Evolutionary conservation across 169 alveolate genomes (phyloP).

Genomic region (Eimeria brunetti): DNA sequence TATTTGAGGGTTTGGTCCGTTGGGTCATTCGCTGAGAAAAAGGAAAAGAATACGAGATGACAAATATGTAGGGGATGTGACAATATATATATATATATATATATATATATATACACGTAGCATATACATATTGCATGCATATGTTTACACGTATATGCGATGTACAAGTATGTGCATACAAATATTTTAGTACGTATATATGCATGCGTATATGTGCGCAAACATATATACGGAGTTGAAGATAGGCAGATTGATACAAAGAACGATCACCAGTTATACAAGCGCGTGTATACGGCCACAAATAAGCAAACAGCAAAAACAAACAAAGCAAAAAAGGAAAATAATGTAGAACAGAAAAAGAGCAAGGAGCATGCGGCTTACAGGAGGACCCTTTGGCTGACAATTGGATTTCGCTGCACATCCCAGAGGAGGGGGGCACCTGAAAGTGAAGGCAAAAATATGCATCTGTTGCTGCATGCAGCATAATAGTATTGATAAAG

Average conservation of each 20-base stretch:
- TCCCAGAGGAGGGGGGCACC: constrained; percentile 12
- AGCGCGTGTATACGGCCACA: too few species aligned
- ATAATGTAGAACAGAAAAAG: background rate
- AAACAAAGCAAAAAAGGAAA: background rate
- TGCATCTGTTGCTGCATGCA: too few species aligned
- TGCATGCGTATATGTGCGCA: too few species aligned
- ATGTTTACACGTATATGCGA: background rate
- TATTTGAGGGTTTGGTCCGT: constrained; percentile 31
- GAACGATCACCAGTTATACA: too few species aligned
- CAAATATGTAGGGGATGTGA: background rate
- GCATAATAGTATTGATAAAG: too few species aligned
- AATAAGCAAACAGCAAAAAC: background rate
- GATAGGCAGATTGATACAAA: background rate
- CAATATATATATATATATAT: too few species aligned
- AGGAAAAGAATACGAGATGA: background rate
- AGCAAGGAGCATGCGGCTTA: background rate
- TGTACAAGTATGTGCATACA: too few species aligned
- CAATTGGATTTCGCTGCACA: constrained; percentile 26
- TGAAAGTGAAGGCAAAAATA: background rate
- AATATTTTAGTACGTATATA: too few species aligned
- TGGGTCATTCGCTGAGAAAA: constrained; percentile 11
- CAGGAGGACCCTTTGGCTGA: constrained; percentile 39
- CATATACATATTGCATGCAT: too few species aligned
- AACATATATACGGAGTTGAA: too few species aligned
- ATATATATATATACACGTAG: too few species aligned